Conservation (phyloP, 2,329 filamentous ascomycete genomes). For the Monilinia fructigena region DNA sequence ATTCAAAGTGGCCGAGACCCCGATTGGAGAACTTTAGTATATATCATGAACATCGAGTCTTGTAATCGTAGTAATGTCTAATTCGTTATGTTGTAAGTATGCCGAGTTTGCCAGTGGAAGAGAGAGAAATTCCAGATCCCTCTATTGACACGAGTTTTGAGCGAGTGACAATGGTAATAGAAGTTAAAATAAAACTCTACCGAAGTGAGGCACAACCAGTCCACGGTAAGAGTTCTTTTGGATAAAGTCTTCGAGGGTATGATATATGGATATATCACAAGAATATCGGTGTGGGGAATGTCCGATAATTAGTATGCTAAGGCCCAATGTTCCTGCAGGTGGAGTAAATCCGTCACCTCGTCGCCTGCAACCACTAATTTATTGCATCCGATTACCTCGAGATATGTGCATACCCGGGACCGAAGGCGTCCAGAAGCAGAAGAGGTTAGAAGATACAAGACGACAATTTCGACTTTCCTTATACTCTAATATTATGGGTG, state of each 20-base stretch:
- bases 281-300: conserved; percentile 32
- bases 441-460: conserved; percentile 24
- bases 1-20: conserved; percentile 11
- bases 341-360: conserved; percentile 36
- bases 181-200: conserved; percentile 2
- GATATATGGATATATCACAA: conserved; percentile 23
- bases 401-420: conserved; percentile 24
- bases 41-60: conserved; percentile 17
- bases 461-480: background rate
- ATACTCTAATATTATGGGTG: conserved; percentile 5
- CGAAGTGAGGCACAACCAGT: conserved; percentile 26
- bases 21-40: conserved; percentile 1
- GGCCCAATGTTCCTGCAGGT: conserved; percentile 37
- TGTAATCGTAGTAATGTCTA: conserved; percentile 1
- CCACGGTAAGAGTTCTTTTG: conserved; percentile 26
- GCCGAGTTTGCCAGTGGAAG: conserved; percentile 24
- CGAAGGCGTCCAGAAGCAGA: conserved; percentile 23
- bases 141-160: conserved; percentile 36
- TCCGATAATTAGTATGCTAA: conserved; percentile 19
- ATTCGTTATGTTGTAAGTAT: background rate
- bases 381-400: conserved; percentile 34
- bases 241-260: conserved; percentile 26
- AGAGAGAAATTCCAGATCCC: conserved; percentile 44
- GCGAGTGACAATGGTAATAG: background rate
- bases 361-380: conserved; percentile 35